Evolutionary conservation across 768 basidiomycete genomes (phyloP), one percentile per base, ranked within the genome.

Genomic region (Lactarius indigo): DNA sequence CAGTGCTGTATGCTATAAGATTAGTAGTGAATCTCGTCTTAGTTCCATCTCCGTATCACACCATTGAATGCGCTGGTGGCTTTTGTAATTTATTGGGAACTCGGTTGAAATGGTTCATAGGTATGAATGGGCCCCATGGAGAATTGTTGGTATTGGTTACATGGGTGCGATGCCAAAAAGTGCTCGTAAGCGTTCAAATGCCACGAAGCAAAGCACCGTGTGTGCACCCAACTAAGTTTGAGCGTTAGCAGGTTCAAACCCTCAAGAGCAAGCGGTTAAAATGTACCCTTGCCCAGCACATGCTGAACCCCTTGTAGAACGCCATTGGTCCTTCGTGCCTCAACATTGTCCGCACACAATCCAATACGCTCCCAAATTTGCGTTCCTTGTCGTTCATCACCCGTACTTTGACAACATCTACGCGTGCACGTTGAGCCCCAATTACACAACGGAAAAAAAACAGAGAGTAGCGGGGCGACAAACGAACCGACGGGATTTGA

Each of bases 221-320:
- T 78, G 78, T 13, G 75, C 74, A 3, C 77, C 78, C 18, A 78
- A 72, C 78, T 78, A 52, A 7, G 18, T 17, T n/a, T 23, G 28
- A 9, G 13, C 13, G n/a, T 56, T 18, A 47, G 30, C 17, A 15
- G 20, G 23, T 30, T 28, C n/a, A 37, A 50, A 0, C 5, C 20
- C 10, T 12, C 1, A n/a, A 26, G 30, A 41, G 12, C 33, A 23
- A 59, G 17, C 10, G 20, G 8, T 52, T 55, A 37, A 12, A 28
- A 73, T 77, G 52, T 61, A 78, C 78, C 56, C 78, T 65, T 13
- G 76, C 77, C 78, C 78, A 78, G 61, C 78, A 78, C 78, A 78
- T 78, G n/a, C 74, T 72, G 61, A 78, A 78, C n/a, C 78, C 78
- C 65, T 78, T 78, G 66, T 70, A 78, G 64, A 78, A 78, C 6